Evolutionary conservation across 1,139 yeast species (phyloP), one percentile per base, ranked within the genome.

Genomic region (Spathaspora jeffriesii): DNA sequence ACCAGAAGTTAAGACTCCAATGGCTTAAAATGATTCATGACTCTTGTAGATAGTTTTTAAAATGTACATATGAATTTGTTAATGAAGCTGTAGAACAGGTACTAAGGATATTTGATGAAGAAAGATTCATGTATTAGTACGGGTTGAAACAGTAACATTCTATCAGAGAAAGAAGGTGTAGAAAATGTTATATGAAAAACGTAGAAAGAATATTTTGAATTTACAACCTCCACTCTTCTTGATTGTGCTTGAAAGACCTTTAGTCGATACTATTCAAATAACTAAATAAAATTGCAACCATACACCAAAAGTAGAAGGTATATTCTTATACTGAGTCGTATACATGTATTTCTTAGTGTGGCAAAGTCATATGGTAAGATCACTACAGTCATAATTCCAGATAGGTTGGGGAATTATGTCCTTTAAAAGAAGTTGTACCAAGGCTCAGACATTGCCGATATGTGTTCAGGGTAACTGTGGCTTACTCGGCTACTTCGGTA

Each of bases 1-100:
- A 1, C 18, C 43, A 22, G 65, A 64, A 43, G 36, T 63, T 47
- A 59, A 56, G 50, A 63, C 63, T 4, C 40, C 58, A 4, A 39
- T 53, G 14, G 47, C 31, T 47, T 27, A 30, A 18, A 23, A 40
- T 20, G 20, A 23, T 21, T 27, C 41, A 38, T 22, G 28, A 22
- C 11, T 41, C 28, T 41, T 41, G 37, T 41, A 41, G 27, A 41
- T 30, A 41, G 43, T 22, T 22, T 17, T 25, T 38, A 22, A 38
- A 25, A 17, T 38, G 6, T 38, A 21, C 17, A 22, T 31, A 31
- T 34, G 38, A 34, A 18, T 34, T n/a, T n/a, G 34, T 14, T 30
- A 9, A 10, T 5, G 13, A 6, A 27, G 30, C 13, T 27, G 30
- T 27, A 27, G 30, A 27, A n/a, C 13, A 5, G 30, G 9, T 11